Evolutionary conservation across 768 basidiomycete species (phyloP).

Genomic region (Kwoniella heveanensis): DNA sequence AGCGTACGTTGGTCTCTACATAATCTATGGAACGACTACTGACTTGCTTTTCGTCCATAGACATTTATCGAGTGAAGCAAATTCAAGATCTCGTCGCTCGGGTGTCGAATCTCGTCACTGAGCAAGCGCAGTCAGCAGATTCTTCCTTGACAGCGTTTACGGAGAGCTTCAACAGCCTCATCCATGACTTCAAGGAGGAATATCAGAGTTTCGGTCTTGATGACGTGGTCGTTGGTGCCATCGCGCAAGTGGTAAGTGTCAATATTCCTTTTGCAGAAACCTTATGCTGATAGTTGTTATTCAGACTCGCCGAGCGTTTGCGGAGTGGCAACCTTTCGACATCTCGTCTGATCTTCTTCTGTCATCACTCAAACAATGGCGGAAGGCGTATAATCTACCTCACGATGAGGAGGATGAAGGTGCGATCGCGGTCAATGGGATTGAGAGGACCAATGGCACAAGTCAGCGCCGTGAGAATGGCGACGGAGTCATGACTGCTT

Average conservation of each 20-base stretch:
- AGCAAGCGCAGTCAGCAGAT: slow-evolving; percentile 68
- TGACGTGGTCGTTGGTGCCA: slow-evolving; percentile 89
- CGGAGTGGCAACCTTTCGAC: slow-evolving; percentile 80
- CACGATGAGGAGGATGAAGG: slow-evolving; percentile 23
- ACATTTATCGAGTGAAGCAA: slow-evolving; percentile 74
- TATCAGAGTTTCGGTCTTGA: slow-evolving; percentile 79
- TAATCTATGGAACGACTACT: background rate
- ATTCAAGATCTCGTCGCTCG: slow-evolving; percentile 74
- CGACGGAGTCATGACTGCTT: slow-evolving; percentile 81
- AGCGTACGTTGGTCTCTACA: slow-evolving; percentile 59
- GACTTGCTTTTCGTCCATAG: slow-evolving; percentile 58
- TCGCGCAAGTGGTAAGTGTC: slow-evolving; percentile 69
- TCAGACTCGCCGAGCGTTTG: slow-evolving; percentile 63
- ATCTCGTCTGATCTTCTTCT: slow-evolving; percentile 62
- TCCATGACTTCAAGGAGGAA: slow-evolving; percentile 69
- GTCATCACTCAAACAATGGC: slow-evolving; percentile 52
- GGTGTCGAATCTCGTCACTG: slow-evolving; percentile 66
- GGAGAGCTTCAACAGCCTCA: slow-evolving; percentile 70
- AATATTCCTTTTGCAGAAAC: background rate
- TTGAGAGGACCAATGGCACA: background rate
- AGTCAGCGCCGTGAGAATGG: slow-evolving; percentile 10
- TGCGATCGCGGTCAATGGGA: slow-evolving; percentile 7
- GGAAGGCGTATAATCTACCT: slow-evolving; percentile 51
- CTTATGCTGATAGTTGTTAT: background rate
- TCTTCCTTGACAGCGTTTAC: slow-evolving; percentile 73